Evolutionary conservation across 371 early-diverging fungal species (phyloP).

Genomic region (Homolaphlyctis polyrhiza): DNA sequence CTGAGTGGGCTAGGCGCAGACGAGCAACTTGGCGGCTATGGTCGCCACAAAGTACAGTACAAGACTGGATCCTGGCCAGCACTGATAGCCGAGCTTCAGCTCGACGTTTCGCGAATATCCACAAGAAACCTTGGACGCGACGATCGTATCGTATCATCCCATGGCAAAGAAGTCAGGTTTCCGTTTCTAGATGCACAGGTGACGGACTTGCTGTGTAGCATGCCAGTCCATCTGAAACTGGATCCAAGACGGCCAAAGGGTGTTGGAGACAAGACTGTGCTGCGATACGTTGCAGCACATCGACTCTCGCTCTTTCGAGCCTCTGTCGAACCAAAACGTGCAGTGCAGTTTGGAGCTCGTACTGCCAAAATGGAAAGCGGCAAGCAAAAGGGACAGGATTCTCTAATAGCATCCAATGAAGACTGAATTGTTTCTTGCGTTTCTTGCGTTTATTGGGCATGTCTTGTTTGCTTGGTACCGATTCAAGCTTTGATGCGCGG

Average conservation of each 20-base stretch:
- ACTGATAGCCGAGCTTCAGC: slow-evolving; percentile 68
- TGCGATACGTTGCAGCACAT: slow-evolving; percentile 48
- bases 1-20: slow-evolving; percentile 95
- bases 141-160: slow-evolving; percentile 87
- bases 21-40: slow-evolving; percentile 91
- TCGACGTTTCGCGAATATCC: slow-evolving; percentile 82
- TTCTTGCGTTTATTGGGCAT: no score
- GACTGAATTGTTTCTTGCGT: no score
- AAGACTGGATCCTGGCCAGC: slow-evolving; percentile 57
- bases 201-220: slow-evolving; percentile 56
- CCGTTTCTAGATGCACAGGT: slow-evolving; percentile 80
- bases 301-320: slow-evolving; percentile 25
- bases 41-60: slow-evolving; percentile 77
- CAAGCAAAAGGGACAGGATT: slow-evolving; percentile 2
- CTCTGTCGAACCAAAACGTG: slow-evolving; percentile 72
- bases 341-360: slow-evolving; percentile 94
- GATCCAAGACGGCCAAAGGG: slow-evolving; percentile 76
- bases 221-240: slow-evolving; percentile 75
- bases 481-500: no score
- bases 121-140: slow-evolving; percentile 89
- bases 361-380: slow-evolving; percentile 79
- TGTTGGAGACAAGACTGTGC: slow-evolving; percentile 86
- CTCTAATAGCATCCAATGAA: no score
- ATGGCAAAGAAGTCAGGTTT: slow-evolving; percentile 73
- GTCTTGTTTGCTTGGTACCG: no score